Evolutionary conservation across 2,329 filamentous ascomycete species (phyloP).

Genomic region (Alternaria dauci): DNA sequence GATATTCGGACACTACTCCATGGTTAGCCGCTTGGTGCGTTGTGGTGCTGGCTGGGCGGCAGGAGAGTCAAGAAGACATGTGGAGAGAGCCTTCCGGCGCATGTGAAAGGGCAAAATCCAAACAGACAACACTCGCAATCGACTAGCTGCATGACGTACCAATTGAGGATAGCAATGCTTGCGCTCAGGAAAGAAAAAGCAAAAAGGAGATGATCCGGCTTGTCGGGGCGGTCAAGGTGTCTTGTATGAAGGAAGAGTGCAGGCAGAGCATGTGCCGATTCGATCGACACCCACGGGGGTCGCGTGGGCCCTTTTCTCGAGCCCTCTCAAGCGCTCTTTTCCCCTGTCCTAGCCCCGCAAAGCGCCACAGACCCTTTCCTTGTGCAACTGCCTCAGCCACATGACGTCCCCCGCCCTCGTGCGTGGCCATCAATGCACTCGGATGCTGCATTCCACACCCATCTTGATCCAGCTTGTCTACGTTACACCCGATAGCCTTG

Average conservation of each 20-base stretch:
- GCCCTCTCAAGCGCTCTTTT: not conserved
- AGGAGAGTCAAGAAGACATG: conserved; percentile 2
- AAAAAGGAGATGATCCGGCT: not conserved
- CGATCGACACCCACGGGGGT: conserved; percentile 17
- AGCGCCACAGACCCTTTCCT: conserved; percentile 22
- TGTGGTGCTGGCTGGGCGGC: conserved; percentile 2
- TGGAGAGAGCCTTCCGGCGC: conserved; percentile 6
- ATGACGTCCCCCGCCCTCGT: conserved; percentile 19
- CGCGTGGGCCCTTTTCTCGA: conserved; percentile 23
- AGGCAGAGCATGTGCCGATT: conserved; percentile 5
- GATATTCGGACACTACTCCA: conserved; percentile 13
- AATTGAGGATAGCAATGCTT: not conserved
- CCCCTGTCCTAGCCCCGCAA: conserved; percentile 26
- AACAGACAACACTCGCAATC: not conserved
- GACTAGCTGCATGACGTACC: conserved; percentile 3
- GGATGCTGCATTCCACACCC: not conserved
- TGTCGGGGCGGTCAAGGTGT: not conserved
- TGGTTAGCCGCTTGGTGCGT: conserved; percentile 10
- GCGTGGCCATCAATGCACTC: not conserved
- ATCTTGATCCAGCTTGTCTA: not conserved
- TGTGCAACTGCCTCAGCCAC: conserved; percentile 14
- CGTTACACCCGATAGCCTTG: not conserved
- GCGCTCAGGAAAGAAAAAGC: not conserved
- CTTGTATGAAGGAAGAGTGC: not conserved
- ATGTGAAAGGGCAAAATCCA: conserved; percentile 17